phyloP scores from a whole-genome alignment of 2,329 filamentous ascomycete species.

The Diaporthe sp. region DNA sequence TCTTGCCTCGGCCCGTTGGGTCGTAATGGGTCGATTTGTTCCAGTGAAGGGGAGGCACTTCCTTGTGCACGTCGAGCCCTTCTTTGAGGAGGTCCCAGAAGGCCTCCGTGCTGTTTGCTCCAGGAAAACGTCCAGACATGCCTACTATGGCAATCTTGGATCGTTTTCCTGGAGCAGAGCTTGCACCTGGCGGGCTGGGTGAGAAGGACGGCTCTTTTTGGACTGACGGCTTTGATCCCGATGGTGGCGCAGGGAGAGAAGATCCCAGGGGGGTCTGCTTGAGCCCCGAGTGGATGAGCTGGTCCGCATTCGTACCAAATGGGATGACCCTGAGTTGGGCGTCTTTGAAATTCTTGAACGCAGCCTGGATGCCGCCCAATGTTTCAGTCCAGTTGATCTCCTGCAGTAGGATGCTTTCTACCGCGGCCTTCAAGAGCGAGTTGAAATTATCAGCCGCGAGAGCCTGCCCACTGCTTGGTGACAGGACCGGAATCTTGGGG shows the following conservation, averaged over 20 bases:
- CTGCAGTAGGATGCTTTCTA: constrained; percentile 54
- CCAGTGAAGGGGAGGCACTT: constrained; percentile 25
- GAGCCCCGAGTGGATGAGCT: constrained; percentile 16
- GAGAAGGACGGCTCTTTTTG: constrained; percentile 17
- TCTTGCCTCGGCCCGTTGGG: constrained; percentile 66
- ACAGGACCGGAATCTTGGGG: constrained; percentile 57
- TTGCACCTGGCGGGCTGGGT: not conserved
- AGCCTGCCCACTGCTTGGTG: constrained; percentile 53
- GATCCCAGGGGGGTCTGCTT: constrained; percentile 17
- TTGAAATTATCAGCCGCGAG: constrained; percentile 48
- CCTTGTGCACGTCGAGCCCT: constrained; percentile 41
- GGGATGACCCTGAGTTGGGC: constrained; percentile 40
- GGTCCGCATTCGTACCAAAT: constrained; percentile 24
- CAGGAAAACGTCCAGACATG: constrained; percentile 58
- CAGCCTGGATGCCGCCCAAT: constrained; percentile 40
- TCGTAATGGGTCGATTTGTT: constrained; percentile 76
- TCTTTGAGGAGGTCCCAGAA: constrained; percentile 44
- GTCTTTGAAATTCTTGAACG: constrained; percentile 45
- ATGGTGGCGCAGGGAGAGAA: not conserved
- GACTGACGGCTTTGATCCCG: constrained; percentile 15
- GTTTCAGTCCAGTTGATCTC: constrained; percentile 48
- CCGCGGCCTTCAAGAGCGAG: constrained; percentile 42
- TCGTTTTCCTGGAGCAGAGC: constrained; percentile 46
- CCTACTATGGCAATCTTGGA: constrained; percentile 88
- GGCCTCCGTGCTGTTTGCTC: constrained; percentile 40